A percentile compares a stretch with the other conserved stretches of the same genome.
Evolutionary conservation across 2,329 filamentous ascomycete species (phyloP).

Genomic region (Teratosphaeria gauchensis): DNA sequence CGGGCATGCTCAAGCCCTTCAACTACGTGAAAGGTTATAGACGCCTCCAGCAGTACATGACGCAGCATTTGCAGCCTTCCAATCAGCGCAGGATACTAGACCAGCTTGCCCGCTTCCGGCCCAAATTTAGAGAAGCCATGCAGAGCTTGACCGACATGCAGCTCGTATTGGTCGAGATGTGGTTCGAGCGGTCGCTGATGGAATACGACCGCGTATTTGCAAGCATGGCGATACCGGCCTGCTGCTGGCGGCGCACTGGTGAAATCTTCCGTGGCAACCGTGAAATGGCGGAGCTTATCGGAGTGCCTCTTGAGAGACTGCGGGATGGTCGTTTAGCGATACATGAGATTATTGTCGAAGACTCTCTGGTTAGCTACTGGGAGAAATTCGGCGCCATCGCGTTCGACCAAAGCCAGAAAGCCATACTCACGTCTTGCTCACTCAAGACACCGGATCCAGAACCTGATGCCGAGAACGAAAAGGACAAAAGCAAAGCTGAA

Average conservation of each 20-base stretch:
- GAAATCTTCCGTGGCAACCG: slow-evolving; percentile 97
- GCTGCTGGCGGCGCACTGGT: slow-evolving; percentile 91
- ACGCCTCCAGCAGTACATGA: slow-evolving; percentile 81
- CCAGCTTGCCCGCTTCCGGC: slow-evolving; percentile 84
- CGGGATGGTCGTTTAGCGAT: slow-evolving; percentile 90
- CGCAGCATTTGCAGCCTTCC: slow-evolving; percentile 69
- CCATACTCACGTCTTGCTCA: slow-evolving; percentile 85
- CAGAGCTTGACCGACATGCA: slow-evolving; percentile 88
- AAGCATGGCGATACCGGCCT: slow-evolving; percentile 96
- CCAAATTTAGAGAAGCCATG: slow-evolving; percentile 92
- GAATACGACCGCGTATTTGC: slow-evolving; percentile 98
- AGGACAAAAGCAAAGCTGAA: background rate
- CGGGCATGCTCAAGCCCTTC: slow-evolving; percentile 88
- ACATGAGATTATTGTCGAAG: slow-evolving; percentile 91
- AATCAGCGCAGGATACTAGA: slow-evolving; percentile 86
- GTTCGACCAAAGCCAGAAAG: slow-evolving; percentile 88
- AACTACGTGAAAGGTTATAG: slow-evolving; percentile 98
- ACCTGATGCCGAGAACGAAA: slow-evolving; percentile 23
- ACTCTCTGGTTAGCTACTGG: slow-evolving; percentile 94
- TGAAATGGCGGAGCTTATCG: slow-evolving; percentile 95
- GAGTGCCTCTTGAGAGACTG: slow-evolving; percentile 80
- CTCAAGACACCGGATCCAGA: slow-evolving; percentile 63
- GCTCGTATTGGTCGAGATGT: slow-evolving; percentile 93
- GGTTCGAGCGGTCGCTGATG: slow-evolving; percentile 94
- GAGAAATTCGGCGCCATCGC: slow-evolving; percentile 98